Evolutionary conservation across 768 basidiomycete species (phyloP), one percentile per base, ranked within the genome.

Genomic region (Fistulinella prunicolor): DNA sequence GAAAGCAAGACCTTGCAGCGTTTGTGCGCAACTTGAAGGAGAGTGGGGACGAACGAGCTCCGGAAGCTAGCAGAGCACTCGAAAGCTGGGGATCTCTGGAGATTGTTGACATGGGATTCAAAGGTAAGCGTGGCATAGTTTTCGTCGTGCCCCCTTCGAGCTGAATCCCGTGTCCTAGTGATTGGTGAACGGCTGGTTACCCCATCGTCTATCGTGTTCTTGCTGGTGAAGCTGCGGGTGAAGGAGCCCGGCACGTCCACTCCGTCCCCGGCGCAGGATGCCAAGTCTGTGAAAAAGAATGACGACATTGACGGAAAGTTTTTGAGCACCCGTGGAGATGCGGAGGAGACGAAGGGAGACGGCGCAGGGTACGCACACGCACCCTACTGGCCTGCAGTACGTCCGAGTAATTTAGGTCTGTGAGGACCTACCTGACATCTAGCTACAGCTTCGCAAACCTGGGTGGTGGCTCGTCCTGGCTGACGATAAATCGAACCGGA

Each of bases 401-500:
- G 86, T 72, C 34, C 36, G 26, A 35, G 23, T 23, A 21, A 22
- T 13, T 17, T 0, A 21, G 14, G 7, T 9, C 0, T 19, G 9
- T 48, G 22, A 38, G 29, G 0, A 13, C 10, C 4, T 49, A 17
- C 46, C 22, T 42, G 42, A 48, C 38, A 20, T 32, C 3, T 38
- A 9, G 1, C 2, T 3, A 34, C 57, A 94, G 90, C 76, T 84
- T 46, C 91, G 93, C 50, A 94, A 89, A 68, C 88, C 94, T 1
- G 77, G 81, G 20, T 98, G 92, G 91, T 94, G 93, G 88, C 73
- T 95, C 44, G 77, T 95, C 10, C 80, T 96, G 19, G 89, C 86
- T 0, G 94, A 96, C 61, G 83, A 88, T 51, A 94, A 93, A 66
- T 77, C 81, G 10, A 85, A 88, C 66, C 80, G 84, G 26, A 77